Evolutionary conservation across 73 alveolate genomes (phyloP).

Genomic region (Diophrys sp.): DNA sequence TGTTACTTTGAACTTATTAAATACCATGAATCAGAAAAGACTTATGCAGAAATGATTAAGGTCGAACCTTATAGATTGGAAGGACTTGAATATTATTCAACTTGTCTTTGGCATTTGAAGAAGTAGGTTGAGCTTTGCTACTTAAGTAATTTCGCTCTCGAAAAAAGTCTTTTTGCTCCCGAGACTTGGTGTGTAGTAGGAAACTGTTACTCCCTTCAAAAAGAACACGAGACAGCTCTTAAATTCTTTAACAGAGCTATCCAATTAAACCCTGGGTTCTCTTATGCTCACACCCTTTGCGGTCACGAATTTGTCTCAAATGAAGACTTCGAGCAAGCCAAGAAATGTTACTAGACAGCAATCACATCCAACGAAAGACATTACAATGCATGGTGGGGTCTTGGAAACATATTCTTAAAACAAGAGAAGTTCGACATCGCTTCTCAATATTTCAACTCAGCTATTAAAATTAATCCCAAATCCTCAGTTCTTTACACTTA

Average conservation of each 20-base stretch:
- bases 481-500: slow-evolving; percentile 88
- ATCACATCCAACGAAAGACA: slow-evolving; percentile 86
- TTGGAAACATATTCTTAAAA: slow-evolving; percentile 91
- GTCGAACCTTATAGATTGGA: slow-evolving; percentile 90
- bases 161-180: slow-evolving; percentile 87
- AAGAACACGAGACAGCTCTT: slow-evolving; percentile 95
- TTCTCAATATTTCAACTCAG: slow-evolving; percentile 70
- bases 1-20: slow-evolving; percentile 87
- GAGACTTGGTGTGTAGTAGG: slow-evolving; percentile 97
- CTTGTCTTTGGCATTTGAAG: slow-evolving; percentile 94
- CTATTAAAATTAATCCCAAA: slow-evolving; percentile 76
- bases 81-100: slow-evolving; percentile 92
- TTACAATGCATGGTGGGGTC: slow-evolving; percentile 98
- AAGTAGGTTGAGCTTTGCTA: slow-evolving; percentile 91
- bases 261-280: slow-evolving; percentile 81
- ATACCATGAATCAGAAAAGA: slow-evolving; percentile 88
- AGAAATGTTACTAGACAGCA: slow-evolving; percentile 83
- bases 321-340: slow-evolving; percentile 89
- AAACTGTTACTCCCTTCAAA: slow-evolving; percentile 88
- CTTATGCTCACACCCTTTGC: slow-evolving; percentile 91
- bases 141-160: slow-evolving; percentile 73
- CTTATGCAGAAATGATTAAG: slow-evolving; percentile 66
- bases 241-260: slow-evolving; percentile 93
- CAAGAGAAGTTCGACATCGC: slow-evolving; percentile 93
- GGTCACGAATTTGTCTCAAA: slow-evolving; percentile 95